phyloP scores from a whole-genome alignment of 148 eudicot species.

The Diospyros lotus region DNA sequence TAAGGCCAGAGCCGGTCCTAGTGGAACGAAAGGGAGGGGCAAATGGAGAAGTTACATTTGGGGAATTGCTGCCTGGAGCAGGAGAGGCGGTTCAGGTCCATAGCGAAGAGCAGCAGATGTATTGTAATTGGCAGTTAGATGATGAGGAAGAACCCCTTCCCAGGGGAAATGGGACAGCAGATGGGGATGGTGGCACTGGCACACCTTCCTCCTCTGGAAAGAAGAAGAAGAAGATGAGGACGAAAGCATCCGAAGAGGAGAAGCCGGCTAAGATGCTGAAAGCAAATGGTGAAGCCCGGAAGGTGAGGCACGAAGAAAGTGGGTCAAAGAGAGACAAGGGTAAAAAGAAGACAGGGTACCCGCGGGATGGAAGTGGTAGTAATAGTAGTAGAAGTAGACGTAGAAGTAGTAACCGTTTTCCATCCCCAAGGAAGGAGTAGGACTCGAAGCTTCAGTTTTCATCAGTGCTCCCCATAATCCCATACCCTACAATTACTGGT shows the following conservation, averaged over 20 bases:
- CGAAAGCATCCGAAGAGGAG: constrained; percentile 39
- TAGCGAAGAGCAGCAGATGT: constrained; percentile 49
- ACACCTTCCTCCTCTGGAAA: constrained; percentile 47
- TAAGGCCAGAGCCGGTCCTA: constrained; percentile 79
- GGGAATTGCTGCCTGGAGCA: constrained; percentile 71
- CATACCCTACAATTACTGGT: too few species aligned
- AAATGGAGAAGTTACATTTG: constrained; percentile 62
- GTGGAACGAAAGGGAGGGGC: constrained; percentile 84
- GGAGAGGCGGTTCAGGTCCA: constrained; percentile 51
- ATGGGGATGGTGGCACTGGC: not conserved
- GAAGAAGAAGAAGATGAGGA: constrained; percentile 57
- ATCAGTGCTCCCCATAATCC: too few species aligned
- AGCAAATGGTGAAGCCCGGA: constrained; percentile 29
- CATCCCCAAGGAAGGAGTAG: too few species aligned
- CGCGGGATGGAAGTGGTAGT: constrained; percentile 18
- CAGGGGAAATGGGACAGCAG: constrained; percentile 50
- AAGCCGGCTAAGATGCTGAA: constrained; percentile 32
- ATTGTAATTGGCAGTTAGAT: constrained; percentile 67
- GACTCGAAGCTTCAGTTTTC: too few species aligned
- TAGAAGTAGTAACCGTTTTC: too few species aligned
- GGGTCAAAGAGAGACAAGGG: constrained; percentile 29
- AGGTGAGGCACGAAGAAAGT: constrained; percentile 19
- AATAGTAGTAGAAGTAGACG: not conserved
- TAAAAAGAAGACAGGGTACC: constrained; percentile 29
- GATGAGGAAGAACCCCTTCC: constrained; percentile 69